Percentiles rank a stretch among this genome's conserved stretches.
These are phyloP conservation scores for Eucalyptus virginea DNA, from an alignment of 345 rosid species.

Conservation along the genomic window DNA sequence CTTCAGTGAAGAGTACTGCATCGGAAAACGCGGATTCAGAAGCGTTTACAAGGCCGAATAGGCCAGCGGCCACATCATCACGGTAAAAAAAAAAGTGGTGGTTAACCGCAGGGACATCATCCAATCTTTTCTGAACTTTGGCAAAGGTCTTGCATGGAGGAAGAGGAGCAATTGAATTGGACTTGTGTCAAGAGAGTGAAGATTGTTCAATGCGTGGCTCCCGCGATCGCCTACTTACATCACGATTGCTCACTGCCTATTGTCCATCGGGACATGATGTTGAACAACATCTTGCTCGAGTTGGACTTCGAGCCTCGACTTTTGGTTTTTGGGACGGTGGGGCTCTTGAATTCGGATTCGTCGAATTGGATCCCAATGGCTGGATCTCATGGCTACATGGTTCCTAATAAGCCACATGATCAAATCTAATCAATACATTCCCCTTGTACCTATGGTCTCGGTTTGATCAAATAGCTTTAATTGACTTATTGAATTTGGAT, in stretches of 20 bases:
- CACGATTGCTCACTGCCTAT: conserved; percentile 50
- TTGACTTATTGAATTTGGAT: conserved; percentile 14
- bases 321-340: conserved; percentile 61
- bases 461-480: neutral
- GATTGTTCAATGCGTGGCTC: conserved; percentile 46
- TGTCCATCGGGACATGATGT: conserved; percentile 44
- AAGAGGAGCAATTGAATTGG: conserved; percentile 17
- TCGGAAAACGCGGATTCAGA: too few species aligned
- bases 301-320: conserved; percentile 32
- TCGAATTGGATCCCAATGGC: conserved; percentile 54
- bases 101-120: too few species aligned
- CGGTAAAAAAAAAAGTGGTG: too few species aligned
- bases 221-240: conserved; percentile 53
- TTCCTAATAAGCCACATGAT: too few species aligned
- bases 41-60: too few species aligned
- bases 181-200: conserved; percentile 31
- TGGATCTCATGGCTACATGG: neutral
- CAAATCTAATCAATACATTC: too few species aligned
- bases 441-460: too few species aligned
- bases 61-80: neutral
- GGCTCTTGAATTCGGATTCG: conserved; percentile 2
- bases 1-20: too few species aligned
- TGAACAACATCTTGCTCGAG: conserved; percentile 46
- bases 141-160: conserved; percentile 22
- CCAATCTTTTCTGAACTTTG: neutral